phyloP scores from a whole-genome alignment of 169 alveolate genomes.

The Plasmodium falciparum region DNA sequence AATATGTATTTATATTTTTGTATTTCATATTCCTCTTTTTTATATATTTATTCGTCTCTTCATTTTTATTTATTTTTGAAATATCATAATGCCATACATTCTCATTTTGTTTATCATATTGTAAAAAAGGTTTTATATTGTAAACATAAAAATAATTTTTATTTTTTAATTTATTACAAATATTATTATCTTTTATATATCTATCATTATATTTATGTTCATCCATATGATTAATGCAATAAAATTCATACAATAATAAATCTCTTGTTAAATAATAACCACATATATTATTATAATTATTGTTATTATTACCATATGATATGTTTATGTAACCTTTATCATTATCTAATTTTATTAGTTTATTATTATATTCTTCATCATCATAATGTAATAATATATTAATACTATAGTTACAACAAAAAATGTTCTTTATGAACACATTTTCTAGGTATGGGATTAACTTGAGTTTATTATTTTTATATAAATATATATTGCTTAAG shows the following conservation, averaged over 20 bases:
- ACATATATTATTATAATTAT: background rate
- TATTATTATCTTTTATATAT: background rate
- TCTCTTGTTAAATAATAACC: slow-evolving; percentile 23
- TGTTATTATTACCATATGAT: background rate
- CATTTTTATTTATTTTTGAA: background rate
- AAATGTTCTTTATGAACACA: slow-evolving; percentile 35
- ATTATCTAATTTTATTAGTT: slow-evolving; percentile 13
- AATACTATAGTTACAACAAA: slow-evolving; percentile 48
- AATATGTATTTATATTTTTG: background rate
- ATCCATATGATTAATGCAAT: too few relatives aligned
- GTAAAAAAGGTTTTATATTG: background rate
- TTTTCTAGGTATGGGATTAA: slow-evolving; percentile 51
- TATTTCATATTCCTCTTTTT: background rate
- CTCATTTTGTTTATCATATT: background rate
- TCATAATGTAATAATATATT: slow-evolving; percentile 16
- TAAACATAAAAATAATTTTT: background rate
- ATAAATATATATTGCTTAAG: slow-evolving; percentile 59
- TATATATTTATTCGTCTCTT: background rate
- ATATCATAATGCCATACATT: slow-evolving; percentile 1
- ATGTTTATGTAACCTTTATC: background rate
- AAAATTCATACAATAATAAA: slow-evolving; percentile 26
- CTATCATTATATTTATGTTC: background rate
- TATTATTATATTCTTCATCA: background rate
- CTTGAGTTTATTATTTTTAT: slow-evolving; percentile 28
- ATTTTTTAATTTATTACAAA: background rate